A percentile compares a stretch with the other conserved stretches of the same genome.
These are phyloP conservation scores for Pichia sp. DNA, from an alignment of 1,139 yeast species.

Conservation along the genomic window DNA sequence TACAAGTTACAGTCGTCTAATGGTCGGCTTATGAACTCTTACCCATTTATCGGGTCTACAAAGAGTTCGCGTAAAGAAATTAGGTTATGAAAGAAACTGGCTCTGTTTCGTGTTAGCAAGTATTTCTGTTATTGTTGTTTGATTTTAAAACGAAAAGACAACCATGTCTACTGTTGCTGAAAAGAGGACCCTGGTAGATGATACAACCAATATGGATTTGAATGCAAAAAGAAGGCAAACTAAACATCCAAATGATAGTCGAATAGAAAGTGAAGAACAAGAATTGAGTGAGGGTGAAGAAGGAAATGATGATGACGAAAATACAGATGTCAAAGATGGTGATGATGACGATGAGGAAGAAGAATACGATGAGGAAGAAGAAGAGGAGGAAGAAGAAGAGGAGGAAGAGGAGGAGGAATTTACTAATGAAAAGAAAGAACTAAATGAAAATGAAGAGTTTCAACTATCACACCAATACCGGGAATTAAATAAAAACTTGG, in stretches of 20 bases:
- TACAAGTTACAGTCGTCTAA: too few species aligned
- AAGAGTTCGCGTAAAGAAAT: not conserved
- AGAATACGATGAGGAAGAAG: slow-evolving; percentile 14
- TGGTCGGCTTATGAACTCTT: too few species aligned
- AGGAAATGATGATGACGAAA: not conserved
- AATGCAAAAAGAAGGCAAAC: not conserved
- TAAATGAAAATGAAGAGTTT: slow-evolving; percentile 27
- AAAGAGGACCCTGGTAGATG: not conserved
- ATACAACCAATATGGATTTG: not conserved
- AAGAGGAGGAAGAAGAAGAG: slow-evolving; percentile 18
- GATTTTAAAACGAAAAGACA: too few species aligned
- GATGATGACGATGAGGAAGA: slow-evolving; percentile 6
- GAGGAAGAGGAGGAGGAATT: slow-evolving; percentile 15
- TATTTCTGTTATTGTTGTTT: not conserved
- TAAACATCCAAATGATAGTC: not conserved
- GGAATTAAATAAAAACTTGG: slow-evolving; percentile 29
- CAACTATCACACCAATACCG: slow-evolving; percentile 31
- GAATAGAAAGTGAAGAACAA: not conserved
- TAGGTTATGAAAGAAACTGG: too few species aligned
- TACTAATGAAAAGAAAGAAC: slow-evolving; percentile 2
- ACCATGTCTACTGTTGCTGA: not conserved
- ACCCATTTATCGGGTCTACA: not conserved
- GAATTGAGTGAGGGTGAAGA: not conserved
- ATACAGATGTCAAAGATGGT: slow-evolving; percentile 1
- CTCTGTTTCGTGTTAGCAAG: not conserved